Evolutionary conservation across 2,329 filamentous ascomycete species (phyloP).

Genomic region (Sclerotinia subarctica): DNA sequence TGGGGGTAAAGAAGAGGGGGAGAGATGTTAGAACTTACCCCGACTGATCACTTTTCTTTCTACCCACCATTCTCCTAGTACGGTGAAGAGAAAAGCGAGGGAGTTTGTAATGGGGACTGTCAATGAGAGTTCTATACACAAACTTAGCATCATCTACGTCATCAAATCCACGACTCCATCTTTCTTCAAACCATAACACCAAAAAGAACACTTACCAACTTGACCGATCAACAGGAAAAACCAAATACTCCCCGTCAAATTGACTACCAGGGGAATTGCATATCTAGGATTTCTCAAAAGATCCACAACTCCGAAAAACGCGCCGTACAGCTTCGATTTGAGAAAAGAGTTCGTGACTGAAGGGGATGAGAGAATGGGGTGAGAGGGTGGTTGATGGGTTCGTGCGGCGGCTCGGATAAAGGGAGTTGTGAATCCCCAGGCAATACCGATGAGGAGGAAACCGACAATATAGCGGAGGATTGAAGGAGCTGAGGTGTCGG

Average conservation of each 20-base stretch:
- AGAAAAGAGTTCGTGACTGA: conserved; percentile 57
- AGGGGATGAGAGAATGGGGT: conserved; percentile 52
- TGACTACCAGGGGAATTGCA: conserved; percentile 78
- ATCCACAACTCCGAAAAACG: conserved; percentile 73
- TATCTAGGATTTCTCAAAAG: conserved; percentile 79
- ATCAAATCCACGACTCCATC: not conserved
- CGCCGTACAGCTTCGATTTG: conserved; percentile 58
- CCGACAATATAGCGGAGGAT: conserved; percentile 80
- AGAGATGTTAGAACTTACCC: conserved; percentile 49
- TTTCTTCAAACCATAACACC: not conserved
- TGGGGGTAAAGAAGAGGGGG: not conserved
- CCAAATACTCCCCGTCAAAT: conserved; percentile 92
- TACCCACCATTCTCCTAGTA: conserved; percentile 91
- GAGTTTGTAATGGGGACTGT: conserved; percentile 96
- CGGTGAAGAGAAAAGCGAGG: conserved; percentile 91
- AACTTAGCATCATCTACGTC: not conserved
- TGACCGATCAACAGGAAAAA: conserved; percentile 93
- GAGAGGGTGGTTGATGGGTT: conserved; percentile 63
- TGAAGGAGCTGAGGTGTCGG: conserved; percentile 41
- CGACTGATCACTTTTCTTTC: conserved; percentile 85
- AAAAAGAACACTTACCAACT: conserved; percentile 60
- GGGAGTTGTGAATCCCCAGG: conserved; percentile 88
- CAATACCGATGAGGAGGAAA: conserved; percentile 85
- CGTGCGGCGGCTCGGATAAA: conserved; percentile 88
- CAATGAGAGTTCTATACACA: conserved; percentile 70